phyloP scores from a whole-genome alignment of 805 yeast species.

The Pichia californica region DNA sequence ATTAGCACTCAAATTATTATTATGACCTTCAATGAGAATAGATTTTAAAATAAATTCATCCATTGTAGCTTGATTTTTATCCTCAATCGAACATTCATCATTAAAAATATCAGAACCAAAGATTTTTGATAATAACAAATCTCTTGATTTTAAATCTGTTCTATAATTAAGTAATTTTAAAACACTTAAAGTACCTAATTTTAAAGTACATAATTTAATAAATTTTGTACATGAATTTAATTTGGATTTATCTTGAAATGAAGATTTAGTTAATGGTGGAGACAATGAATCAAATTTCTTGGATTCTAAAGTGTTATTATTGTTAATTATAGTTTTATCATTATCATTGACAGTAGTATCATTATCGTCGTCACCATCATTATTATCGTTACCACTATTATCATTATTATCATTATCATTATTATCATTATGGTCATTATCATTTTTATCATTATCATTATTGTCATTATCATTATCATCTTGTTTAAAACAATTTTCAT shows the following conservation, averaged over 20 bases:
- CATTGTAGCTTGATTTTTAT: constrained; percentile 6
- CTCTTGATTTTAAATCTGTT: constrained; percentile 55
- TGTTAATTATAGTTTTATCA: background rate
- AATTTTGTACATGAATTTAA: constrained; percentile 10
- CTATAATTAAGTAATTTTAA: constrained; percentile 71
- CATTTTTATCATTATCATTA: background rate
- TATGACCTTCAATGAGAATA: constrained; percentile 52
- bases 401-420: background rate
- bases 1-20: constrained; percentile 17
- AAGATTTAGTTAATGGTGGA: background rate
- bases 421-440: background rate
- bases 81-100: constrained; percentile 6
- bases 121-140: constrained; percentile 53
- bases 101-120: constrained; percentile 44
- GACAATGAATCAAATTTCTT: background rate
- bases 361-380: background rate
- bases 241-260: background rate
- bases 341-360: background rate
- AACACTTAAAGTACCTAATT: constrained; percentile 76
- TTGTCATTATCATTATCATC: background rate
- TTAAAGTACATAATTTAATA: constrained; percentile 31
- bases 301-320: background rate
- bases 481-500: background rate
- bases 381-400: background rate
- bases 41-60: constrained; percentile 29